Evolutionary conservation across 2,329 filamentous ascomycete species (phyloP).

Genomic region (Cladosporium halotolerans): DNA sequence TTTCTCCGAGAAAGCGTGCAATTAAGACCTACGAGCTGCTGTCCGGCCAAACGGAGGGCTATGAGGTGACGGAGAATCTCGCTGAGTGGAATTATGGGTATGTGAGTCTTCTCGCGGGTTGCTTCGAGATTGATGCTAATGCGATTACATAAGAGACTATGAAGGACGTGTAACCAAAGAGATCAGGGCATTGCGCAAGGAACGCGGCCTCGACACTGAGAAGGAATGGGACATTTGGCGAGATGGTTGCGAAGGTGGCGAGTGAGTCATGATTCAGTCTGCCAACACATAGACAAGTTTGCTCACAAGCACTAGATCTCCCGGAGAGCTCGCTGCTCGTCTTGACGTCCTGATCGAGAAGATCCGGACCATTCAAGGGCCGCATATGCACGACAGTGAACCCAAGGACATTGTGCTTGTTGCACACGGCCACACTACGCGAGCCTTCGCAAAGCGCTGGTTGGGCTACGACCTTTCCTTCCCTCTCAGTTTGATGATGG

Average conservation of each 20-base stretch:
- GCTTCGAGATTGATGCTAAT: neutral
- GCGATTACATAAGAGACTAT: slow-evolving; percentile 42
- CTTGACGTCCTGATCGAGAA: slow-evolving; percentile 67
- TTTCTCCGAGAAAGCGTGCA: slow-evolving; percentile 47
- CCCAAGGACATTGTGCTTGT: slow-evolving; percentile 66
- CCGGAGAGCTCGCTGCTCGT: slow-evolving; percentile 61
- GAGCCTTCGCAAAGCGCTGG: slow-evolving; percentile 83
- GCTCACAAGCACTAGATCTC: slow-evolving; percentile 43
- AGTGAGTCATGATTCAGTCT: slow-evolving; percentile 48
- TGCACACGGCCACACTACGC: slow-evolving; percentile 77
- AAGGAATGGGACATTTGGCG: slow-evolving; percentile 76
- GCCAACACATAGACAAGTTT: neutral
- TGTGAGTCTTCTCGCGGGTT: slow-evolving; percentile 27
- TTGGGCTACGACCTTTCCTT: slow-evolving; percentile 60
- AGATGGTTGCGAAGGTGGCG: slow-evolving; percentile 80
- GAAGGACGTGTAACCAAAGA: slow-evolving; percentile 70
- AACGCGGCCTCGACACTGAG: slow-evolving; percentile 50
- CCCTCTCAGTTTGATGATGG: slow-evolving; percentile 66
- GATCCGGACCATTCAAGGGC: slow-evolving; percentile 58
- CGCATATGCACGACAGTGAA: slow-evolving; percentile 36
- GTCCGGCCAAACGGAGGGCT: slow-evolving; percentile 28
- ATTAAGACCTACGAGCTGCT: slow-evolving; percentile 44
- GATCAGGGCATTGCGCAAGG: slow-evolving; percentile 56
- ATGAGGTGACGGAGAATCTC: slow-evolving; percentile 59
- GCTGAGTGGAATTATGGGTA: slow-evolving; percentile 77